Conservation (phyloP, 345 rosid species). For the Noccaea caerulescens region DNA sequence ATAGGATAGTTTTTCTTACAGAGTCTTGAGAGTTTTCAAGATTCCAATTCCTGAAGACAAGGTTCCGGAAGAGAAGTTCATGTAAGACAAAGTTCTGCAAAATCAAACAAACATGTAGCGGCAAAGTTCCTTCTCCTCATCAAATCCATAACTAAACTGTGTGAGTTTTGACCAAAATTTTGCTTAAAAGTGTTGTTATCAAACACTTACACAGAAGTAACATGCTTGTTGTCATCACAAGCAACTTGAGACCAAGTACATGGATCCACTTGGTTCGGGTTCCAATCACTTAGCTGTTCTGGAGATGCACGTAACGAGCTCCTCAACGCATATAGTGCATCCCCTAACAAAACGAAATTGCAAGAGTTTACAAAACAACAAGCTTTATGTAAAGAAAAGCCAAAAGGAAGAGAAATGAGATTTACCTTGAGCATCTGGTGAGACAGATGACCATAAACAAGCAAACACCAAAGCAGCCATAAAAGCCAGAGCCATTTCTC, state of each 20-base stretch:
- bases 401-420: neutral
- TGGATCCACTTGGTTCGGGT: slow-evolving; percentile 81
- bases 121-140: neutral
- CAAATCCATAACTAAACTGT: neutral
- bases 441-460: slow-evolving; percentile 55
- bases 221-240: slow-evolving; percentile 57
- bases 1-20: slow-evolving; percentile 43
- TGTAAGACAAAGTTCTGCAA: slow-evolving; percentile 78
- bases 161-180: neutral
- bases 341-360: slow-evolving; percentile 54
- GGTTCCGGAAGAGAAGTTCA: slow-evolving; percentile 78
- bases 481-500: slow-evolving; percentile 58
- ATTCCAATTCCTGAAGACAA: slow-evolving; percentile 74
- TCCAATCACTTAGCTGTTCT: slow-evolving; percentile 75
- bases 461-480: slow-evolving; percentile 47
- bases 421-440: slow-evolving; percentile 81
- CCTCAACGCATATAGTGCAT: slow-evolving; percentile 67
- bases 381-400: neutral
- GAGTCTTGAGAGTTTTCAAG: slow-evolving; percentile 65
- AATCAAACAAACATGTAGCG: slow-evolving; percentile 9
- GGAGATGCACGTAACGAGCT: slow-evolving; percentile 55
- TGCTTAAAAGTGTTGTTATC: neutral
- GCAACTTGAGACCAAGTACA: slow-evolving; percentile 88
- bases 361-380: slow-evolving; percentile 11
- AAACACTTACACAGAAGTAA: slow-evolving; percentile 76